Conservation (phyloP, 768 basidiomycete genomes). For the Dacryopinax spathularia region DNA sequence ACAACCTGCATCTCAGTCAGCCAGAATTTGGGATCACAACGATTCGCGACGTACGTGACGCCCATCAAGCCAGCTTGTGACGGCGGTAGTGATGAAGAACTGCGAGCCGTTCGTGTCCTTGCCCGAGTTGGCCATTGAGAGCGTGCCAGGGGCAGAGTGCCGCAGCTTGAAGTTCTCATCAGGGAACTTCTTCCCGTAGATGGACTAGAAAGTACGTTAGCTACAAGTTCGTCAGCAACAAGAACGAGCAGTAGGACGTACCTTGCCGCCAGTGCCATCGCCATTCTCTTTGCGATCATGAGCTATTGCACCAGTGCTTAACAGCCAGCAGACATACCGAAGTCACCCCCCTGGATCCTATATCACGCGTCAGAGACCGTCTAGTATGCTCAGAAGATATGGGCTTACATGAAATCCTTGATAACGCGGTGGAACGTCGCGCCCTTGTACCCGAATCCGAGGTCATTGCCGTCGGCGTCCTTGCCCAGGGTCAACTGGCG, state of each 20-base stretch:
- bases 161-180: slow-evolving; percentile 99
- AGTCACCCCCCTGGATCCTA: slow-evolving; percentile 97
- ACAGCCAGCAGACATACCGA: slow-evolving; percentile 48
- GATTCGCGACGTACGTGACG: slow-evolving; percentile 46
- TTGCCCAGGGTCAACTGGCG: slow-evolving; percentile 77
- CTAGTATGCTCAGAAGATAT: background rate
- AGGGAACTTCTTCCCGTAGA: slow-evolving; percentile 78
- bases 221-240: background rate
- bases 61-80: slow-evolving; percentile 82
- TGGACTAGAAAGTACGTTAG: slow-evolving; percentile 38
- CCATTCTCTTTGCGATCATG: slow-evolving; percentile 42
- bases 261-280: slow-evolving; percentile 84
- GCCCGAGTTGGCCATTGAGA: slow-evolving; percentile 86
- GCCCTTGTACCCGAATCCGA: slow-evolving; percentile 86
- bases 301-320: slow-evolving; percentile 13
- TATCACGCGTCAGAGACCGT: slow-evolving; percentile 7
- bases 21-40: slow-evolving; percentile 7
- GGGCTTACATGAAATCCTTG: slow-evolving; percentile 78
- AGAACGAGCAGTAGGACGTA: background rate
- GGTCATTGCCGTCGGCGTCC: slow-evolving; percentile 58
- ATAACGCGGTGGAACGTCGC: slow-evolving; percentile 95
- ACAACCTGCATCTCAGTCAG: slow-evolving; percentile 49
- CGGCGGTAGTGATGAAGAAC: slow-evolving; percentile 89
- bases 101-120: slow-evolving; percentile 78
- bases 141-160: slow-evolving; percentile 73